Evolutionary conservation across 75 land plant genomes (phyloP).

Genomic region (Sequoia sempervirens): DNA sequence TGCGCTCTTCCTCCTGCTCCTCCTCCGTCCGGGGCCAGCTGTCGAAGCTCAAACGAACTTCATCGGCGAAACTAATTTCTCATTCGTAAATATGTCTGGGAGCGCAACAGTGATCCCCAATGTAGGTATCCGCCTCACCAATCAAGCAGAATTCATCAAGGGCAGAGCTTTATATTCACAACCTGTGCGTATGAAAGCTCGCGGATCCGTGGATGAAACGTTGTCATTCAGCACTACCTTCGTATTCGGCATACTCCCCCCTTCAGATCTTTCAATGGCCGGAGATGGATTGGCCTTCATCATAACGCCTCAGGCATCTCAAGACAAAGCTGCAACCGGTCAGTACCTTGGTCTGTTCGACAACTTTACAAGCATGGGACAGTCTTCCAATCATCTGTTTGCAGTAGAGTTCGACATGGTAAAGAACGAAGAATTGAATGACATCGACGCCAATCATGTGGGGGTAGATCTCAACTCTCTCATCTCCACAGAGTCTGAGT

Average conservation of each 20-base stretch:
- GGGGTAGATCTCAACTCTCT: no score
- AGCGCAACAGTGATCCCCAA: neutral
- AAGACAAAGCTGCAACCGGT: neutral
- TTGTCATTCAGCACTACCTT: neutral
- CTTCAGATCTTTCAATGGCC: neutral
- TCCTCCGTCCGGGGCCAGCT: neutral
- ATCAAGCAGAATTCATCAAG: neutral
- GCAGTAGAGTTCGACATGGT: conserved; percentile 25
- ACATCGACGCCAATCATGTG: conserved; percentile 5
- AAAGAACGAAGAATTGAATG: conserved; percentile 1
- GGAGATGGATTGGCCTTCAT: conserved; percentile 25
- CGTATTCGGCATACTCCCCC: neutral
- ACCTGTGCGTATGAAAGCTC: neutral
- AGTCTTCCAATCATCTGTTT: conserved; percentile 5
- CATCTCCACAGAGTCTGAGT: no score
- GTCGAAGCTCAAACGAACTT: neutral
- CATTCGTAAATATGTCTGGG: neutral
- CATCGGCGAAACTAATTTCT: neutral
- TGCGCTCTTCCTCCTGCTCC: neutral
- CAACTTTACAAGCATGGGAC: neutral
- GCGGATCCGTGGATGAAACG: neutral
- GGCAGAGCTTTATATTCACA: neutral
- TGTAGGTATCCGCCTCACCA: neutral
- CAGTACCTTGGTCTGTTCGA: conserved; percentile 1
- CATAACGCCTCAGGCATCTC: neutral